phyloP scores from a whole-genome alignment of 2,329 filamentous ascomycete species.

The Aspergillus fijiensis region DNA sequence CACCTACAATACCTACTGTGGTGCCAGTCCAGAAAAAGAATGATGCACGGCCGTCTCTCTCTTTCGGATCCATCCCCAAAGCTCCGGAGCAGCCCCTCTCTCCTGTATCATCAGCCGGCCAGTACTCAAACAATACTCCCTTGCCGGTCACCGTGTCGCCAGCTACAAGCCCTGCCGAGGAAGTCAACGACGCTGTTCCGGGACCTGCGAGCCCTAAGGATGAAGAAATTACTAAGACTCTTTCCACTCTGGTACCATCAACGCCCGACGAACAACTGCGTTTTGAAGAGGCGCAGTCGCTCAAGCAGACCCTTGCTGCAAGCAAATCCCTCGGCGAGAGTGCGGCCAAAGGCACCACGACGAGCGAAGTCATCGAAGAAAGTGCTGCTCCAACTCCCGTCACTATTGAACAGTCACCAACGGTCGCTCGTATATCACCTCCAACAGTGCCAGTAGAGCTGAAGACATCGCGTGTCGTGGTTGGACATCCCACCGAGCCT shows the following conservation, averaged over 20 bases:
- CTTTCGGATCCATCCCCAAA: constrained; percentile 24
- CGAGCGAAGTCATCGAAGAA: constrained; percentile 31
- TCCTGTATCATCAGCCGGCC: constrained; percentile 65
- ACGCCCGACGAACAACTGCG: constrained; percentile 61
- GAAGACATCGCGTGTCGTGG: constrained; percentile 15
- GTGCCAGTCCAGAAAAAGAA: constrained; percentile 26
- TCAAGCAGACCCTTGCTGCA: constrained; percentile 26
- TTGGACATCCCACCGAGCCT: constrained; percentile 13
- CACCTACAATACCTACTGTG: constrained; percentile 20
- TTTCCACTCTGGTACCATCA: constrained; percentile 39
- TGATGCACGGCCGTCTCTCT: constrained; percentile 30
- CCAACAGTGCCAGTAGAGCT: constrained; percentile 11
- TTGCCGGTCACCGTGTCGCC: constrained; percentile 66
- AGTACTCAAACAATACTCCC: constrained; percentile 72
- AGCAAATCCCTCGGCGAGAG: constrained; percentile 23
- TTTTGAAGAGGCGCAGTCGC: constrained; percentile 54
- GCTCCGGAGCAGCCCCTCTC: constrained; percentile 42
- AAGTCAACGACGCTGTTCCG: constrained; percentile 47
- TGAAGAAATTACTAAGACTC: constrained; percentile 25
- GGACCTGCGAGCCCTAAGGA: constrained; percentile 39
- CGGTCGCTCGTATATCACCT: constrained; percentile 13
- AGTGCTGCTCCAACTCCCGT: constrained; percentile 17
- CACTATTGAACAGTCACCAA: constrained; percentile 21
- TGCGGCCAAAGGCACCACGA: constrained; percentile 14
- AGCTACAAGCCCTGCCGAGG: constrained; percentile 72